A percentile compares a stretch with the other conserved stretches of the same genome.
Conservation (phyloP, 192 early-diverging fungal genomes). For the Radiomyces spectabilis region DNA sequence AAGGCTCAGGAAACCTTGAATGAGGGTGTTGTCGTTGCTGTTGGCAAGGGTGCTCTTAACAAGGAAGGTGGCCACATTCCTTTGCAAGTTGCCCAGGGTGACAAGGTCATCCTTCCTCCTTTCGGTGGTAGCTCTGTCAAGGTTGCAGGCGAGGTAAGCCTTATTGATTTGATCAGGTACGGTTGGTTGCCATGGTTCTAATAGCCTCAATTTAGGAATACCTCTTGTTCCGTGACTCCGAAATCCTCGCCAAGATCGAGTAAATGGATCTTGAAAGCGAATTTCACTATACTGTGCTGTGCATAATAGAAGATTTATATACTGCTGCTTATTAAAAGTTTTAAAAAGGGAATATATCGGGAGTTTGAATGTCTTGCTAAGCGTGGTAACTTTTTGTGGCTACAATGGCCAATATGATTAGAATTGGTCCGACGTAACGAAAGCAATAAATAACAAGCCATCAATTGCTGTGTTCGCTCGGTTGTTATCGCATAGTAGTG, state of each 20-base stretch:
- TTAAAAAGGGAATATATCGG: too few relatives aligned
- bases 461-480: too few relatives aligned
- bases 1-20: conserved; percentile 97
- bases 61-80: conserved; percentile 84
- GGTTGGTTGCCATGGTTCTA: not conserved
- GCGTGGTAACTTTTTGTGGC: too few relatives aligned
- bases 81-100: conserved; percentile 79
- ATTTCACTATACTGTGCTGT: too few relatives aligned
- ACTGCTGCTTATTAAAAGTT: too few relatives aligned
- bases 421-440: too few relatives aligned
- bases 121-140: conserved; percentile 95
- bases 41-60: conserved; percentile 84
- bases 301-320: too few relatives aligned
- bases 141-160: conserved; percentile 61
- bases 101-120: conserved; percentile 91
- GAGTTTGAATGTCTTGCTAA: too few relatives aligned
- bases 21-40: conserved; percentile 91
- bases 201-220: conserved; percentile 49
- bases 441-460: too few relatives aligned
- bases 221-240: conserved; percentile 85
- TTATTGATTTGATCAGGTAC: not conserved
- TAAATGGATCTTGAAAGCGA: too few relatives aligned
- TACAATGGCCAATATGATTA: too few relatives aligned
- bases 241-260: conserved; percentile 93
- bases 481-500: too few relatives aligned